These are phyloP conservation scores for Hypoxylon trugodes DNA, from an alignment of 495 filamentous ascomycete genomes.

Conservation along the genomic window DNA sequence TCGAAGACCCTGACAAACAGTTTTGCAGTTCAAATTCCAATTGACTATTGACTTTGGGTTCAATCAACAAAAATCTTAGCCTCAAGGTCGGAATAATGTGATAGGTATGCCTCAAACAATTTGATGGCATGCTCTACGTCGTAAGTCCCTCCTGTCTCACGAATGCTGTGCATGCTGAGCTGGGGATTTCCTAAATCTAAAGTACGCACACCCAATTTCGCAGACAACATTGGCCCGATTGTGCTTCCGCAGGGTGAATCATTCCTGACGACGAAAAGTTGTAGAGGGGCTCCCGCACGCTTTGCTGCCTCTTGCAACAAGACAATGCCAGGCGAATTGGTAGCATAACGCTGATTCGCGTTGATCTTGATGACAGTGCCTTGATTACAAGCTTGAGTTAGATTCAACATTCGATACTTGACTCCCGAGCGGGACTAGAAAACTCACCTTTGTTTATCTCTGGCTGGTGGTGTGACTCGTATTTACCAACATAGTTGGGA, in stretches of 20 bases:
- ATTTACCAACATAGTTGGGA: slow-evolving; percentile 92
- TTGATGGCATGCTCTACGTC: slow-evolving; percentile 90
- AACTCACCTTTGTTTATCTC: slow-evolving; percentile 80
- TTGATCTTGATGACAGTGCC: slow-evolving; percentile 98
- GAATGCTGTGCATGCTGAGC: slow-evolving; percentile 95
- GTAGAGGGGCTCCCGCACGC: slow-evolving; percentile 75
- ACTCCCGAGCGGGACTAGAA: neutral
- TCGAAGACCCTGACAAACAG: no score
- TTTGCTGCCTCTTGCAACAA: slow-evolving; percentile 87
- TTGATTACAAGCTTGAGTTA: slow-evolving; percentile 9
- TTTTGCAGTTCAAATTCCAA: no score
- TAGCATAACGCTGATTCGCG: slow-evolving; percentile 94
- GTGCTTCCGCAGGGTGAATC: slow-evolving; percentile 94
- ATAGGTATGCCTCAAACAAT: slow-evolving; percentile 88
- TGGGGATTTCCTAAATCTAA: slow-evolving; percentile 96
- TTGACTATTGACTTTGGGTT: neutral
- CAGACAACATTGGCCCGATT: slow-evolving; percentile 93
- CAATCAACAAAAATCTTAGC: slow-evolving; percentile 82
- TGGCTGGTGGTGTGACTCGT: slow-evolving; percentile 88
- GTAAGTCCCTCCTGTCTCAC: slow-evolving; percentile 86
- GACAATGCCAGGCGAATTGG: slow-evolving; percentile 94
- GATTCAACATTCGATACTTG: neutral
- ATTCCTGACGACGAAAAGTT: slow-evolving; percentile 96
- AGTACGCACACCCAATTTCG: slow-evolving; percentile 83
- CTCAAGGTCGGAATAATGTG: slow-evolving; percentile 81